Conservation (phyloP, 768 basidiomycete species). For the Boletus patriciae region DNA sequence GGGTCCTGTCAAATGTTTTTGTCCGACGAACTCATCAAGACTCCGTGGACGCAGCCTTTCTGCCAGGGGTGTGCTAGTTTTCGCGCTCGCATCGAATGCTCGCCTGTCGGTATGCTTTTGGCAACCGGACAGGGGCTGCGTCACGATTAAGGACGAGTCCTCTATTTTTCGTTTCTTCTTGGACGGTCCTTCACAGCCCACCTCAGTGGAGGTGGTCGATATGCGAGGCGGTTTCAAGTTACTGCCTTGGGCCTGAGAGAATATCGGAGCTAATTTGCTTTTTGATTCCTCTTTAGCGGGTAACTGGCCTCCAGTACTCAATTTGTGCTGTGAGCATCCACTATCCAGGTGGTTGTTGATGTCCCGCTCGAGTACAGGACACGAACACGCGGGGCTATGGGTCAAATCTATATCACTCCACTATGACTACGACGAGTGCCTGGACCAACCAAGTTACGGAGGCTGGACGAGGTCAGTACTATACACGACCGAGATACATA, state of each 20-base stretch:
- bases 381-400: conserved; percentile 50
- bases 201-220: conserved; percentile 12
- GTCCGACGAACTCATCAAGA: conserved; percentile 71
- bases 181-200: conserved; percentile 12
- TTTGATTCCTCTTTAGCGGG: conserved; percentile 15
- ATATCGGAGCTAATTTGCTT: conserved; percentile 44
- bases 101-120: conserved; percentile 27
- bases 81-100: conserved; percentile 18
- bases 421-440: not conserved
- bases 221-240: conserved; percentile 10
- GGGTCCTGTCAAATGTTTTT: conserved; percentile 57
- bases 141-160: conserved; percentile 1
- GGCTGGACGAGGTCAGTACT: conserved; percentile 8
- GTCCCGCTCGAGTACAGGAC: conserved; percentile 37
- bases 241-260: conserved; percentile 27
- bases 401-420: not conserved
- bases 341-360: conserved; percentile 58
- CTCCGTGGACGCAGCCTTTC: conserved; percentile 67
- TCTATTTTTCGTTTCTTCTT: conserved; percentile 33
- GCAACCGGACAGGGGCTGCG: conserved; percentile 5
- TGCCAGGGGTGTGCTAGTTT: conserved; percentile 56
- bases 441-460: conserved; percentile 28
- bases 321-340: conserved; percentile 35
- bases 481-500: not conserved
- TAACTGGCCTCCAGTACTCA: not conserved